These are phyloP conservation scores for Saccharomycopsis crataegensis DNA, from an alignment of 1,139 yeast species.

Conservation along the genomic window DNA sequence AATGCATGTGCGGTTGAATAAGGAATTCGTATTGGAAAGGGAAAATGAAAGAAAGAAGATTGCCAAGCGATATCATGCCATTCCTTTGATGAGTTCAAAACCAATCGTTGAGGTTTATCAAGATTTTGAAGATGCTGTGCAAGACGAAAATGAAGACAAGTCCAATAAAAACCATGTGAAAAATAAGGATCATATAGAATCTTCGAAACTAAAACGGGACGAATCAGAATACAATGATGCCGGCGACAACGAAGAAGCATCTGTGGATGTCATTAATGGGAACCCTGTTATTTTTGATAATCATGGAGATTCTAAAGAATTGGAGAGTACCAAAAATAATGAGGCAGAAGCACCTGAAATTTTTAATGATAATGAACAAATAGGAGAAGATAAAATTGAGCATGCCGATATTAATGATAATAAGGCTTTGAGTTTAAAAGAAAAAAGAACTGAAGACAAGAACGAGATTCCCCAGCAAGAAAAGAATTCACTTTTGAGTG, in stretches of 20 bases:
- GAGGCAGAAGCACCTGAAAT: too few relatives aligned
- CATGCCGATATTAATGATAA: neutral
- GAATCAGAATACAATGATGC: neutral
- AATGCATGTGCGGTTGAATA: conserved; percentile 72
- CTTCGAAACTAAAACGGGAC: neutral
- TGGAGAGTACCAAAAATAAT: too few relatives aligned
- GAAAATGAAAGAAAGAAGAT: conserved; percentile 67
- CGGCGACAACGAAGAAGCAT: neutral
- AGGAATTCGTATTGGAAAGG: conserved; percentile 82
- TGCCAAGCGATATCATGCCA: conserved; percentile 61
- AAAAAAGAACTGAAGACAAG: neutral
- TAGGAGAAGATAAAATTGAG: neutral
- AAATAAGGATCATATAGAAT: neutral
- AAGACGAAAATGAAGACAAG: conserved; percentile 24
- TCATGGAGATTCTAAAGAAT: neutral
- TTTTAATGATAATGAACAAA: too few relatives aligned
- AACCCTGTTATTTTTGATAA: neutral
- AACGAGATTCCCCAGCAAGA: conserved; percentile 41
- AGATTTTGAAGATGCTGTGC: conserved; percentile 83
- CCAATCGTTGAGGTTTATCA: conserved; percentile 92
- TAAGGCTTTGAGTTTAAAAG: neutral
- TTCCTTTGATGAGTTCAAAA: conserved; percentile 66
- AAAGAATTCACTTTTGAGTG: conserved; percentile 68
- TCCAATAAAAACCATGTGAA: neutral
- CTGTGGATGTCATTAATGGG: neutral